Conservation (phyloP, 495 filamentous ascomycete genomes). For the Neurospora tetrasperma region DNA sequence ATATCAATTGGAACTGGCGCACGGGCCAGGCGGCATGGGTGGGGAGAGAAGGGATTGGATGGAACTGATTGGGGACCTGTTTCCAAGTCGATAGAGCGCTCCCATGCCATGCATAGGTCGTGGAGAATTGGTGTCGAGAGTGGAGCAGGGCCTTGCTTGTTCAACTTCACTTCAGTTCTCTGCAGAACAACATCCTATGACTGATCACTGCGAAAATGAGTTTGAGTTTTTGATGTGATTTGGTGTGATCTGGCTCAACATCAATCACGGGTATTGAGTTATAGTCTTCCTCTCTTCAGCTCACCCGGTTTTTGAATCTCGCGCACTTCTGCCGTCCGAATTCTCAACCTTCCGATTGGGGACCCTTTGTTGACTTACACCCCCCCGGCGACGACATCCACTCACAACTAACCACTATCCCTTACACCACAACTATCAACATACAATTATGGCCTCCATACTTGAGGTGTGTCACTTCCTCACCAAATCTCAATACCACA, state of each 20-base stretch:
- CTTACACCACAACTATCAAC: background rate
- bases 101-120: background rate
- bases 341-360: background rate
- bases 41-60: background rate
- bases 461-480: slow-evolving; percentile 13
- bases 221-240: no score
- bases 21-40: background rate
- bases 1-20: background rate
- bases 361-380: background rate
- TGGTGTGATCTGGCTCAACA: background rate
- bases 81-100: background rate
- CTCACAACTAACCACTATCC: background rate
- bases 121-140: background rate
- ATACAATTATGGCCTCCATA: slow-evolving; percentile 18
- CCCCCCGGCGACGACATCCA: background rate
- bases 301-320: background rate
- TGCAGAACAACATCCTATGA: background rate
- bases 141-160: background rate
- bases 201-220: background rate
- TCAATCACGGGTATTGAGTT: background rate
- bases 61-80: background rate
- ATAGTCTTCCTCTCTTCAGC: background rate
- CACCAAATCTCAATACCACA: background rate
- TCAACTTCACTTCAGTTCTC: background rate
- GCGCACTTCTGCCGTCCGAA: background rate